These are phyloP conservation scores for Diplodia seriata DNA, from an alignment of 2,329 filamentous ascomycete genomes.

Conservation along the genomic window DNA sequence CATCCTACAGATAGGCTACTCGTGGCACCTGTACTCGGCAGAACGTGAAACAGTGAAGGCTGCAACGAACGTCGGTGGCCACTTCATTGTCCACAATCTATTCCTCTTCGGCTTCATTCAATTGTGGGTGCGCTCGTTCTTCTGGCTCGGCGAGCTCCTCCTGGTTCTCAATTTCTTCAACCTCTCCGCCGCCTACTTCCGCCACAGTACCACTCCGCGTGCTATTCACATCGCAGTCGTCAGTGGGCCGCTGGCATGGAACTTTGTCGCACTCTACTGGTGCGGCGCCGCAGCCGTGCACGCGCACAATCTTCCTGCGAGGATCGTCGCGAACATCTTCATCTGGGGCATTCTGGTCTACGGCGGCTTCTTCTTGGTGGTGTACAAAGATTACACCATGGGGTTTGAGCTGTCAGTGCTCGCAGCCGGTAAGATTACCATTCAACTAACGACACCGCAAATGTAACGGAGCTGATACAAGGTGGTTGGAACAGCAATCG, in stretches of 20 bases:
- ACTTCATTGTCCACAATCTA: slow-evolving; percentile 87
- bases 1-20: slow-evolving; percentile 76
- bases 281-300: slow-evolving; percentile 82
- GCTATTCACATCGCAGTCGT: slow-evolving; percentile 79
- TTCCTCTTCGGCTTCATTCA: slow-evolving; percentile 82
- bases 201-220: slow-evolving; percentile 72
- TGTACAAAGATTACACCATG: slow-evolving; percentile 78
- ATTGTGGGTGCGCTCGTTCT: slow-evolving; percentile 79
- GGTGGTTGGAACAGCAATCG: slow-evolving; percentile 60
- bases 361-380: slow-evolving; percentile 75
- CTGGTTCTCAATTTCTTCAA: slow-evolving; percentile 84
- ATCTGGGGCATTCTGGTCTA: slow-evolving; percentile 84
- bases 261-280: slow-evolving; percentile 86
- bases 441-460: background rate
- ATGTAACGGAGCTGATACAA: background rate
- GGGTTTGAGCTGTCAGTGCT: slow-evolving; percentile 80
- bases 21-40: slow-evolving; percentile 76
- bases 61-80: slow-evolving; percentile 78
- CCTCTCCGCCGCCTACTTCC: slow-evolving; percentile 79
- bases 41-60: slow-evolving; percentile 68
- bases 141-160: slow-evolving; percentile 77
- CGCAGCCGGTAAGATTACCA: slow-evolving; percentile 64
- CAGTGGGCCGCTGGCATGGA: slow-evolving; percentile 83
- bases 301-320: slow-evolving; percentile 69
- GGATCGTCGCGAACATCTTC: slow-evolving; percentile 84